phyloP scores from a whole-genome alignment of 2,329 filamentous ascomycete species.

The Cladosporium phlei region DNA sequence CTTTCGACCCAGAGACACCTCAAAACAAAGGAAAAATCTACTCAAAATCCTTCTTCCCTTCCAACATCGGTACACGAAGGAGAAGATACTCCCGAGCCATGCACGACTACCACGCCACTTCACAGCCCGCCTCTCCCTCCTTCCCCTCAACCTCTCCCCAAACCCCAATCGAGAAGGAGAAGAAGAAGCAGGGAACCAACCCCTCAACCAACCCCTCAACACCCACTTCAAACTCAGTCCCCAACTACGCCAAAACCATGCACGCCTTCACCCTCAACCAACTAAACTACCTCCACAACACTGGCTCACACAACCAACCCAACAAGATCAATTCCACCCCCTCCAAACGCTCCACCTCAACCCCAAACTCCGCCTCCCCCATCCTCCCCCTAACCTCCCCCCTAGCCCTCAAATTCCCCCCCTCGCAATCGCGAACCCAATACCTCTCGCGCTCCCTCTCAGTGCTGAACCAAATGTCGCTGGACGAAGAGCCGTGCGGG shows the following conservation, averaged over 20 bases:
- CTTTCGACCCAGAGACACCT: too few relatives aligned
- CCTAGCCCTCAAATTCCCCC: background rate
- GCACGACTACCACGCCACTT: slow-evolving; percentile 21
- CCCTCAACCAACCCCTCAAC: too few relatives aligned
- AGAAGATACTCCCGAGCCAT: slow-evolving; percentile 21
- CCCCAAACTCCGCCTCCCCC: background rate
- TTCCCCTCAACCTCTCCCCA: too few relatives aligned
- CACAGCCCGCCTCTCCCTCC: slow-evolving; percentile 17
- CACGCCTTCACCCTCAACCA: slow-evolving; percentile 25
- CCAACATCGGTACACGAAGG: too few relatives aligned
- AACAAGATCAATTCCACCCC: slow-evolving; percentile 4
- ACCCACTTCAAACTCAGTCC: too few relatives aligned
- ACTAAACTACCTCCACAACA: slow-evolving; percentile 17
- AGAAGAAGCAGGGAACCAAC: too few relatives aligned
- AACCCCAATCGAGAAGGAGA: too few relatives aligned
- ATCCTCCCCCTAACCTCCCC: background rate
- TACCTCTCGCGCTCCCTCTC: slow-evolving; percentile 15
- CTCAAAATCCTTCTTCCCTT: too few relatives aligned
- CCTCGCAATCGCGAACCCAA: background rate
- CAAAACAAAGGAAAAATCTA: background rate
- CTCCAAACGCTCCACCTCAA: background rate
- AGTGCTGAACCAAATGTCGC: slow-evolving; percentile 15
- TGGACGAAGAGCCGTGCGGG: slow-evolving; percentile 20
- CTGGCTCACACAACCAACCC: slow-evolving; percentile 10
- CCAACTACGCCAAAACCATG: slow-evolving; percentile 24